phyloP scores from a whole-genome alignment of 2,329 filamentous ascomycete genomes.

The Volutella citrinella region DNA sequence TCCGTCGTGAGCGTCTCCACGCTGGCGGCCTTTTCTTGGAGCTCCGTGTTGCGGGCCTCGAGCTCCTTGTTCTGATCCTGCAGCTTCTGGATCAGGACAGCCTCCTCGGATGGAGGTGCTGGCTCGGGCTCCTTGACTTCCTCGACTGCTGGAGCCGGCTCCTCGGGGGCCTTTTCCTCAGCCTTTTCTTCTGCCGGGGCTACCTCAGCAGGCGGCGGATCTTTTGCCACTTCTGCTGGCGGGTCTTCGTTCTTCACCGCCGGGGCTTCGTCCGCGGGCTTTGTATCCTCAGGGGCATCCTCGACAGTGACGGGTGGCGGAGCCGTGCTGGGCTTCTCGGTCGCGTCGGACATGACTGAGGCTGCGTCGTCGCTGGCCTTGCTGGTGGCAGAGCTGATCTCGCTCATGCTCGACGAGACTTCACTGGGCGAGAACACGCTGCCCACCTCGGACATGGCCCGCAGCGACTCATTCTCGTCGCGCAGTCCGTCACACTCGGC shows the following conservation, averaged over 20 bases:
- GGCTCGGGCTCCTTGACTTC: constrained; percentile 3
- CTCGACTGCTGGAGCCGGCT: constrained; percentile 6
- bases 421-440: no score
- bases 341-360: constrained; percentile 18
- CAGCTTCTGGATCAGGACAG: constrained; percentile 7
- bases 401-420: constrained; percentile 16
- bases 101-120: no score
- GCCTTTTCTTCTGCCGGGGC: constrained; percentile 1
- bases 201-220: constrained; percentile 1
- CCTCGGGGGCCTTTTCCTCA: constrained; percentile 9
- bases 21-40: constrained; percentile 16
- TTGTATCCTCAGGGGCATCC: constrained; percentile 9
- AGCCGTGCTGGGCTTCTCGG: constrained; percentile 19
- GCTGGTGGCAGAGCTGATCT: constrained; percentile 2
- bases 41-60: constrained; percentile 11
- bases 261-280: constrained; percentile 3
- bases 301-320: constrained; percentile 14
- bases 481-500: constrained; percentile 20
- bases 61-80: constrained; percentile 13
- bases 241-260: no score
- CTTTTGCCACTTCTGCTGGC: no score
- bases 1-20: constrained; percentile 9
- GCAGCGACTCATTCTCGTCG: constrained; percentile 20
- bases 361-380: constrained; percentile 12
- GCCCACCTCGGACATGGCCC: constrained; percentile 16